Percentiles rank a stretch among this genome's conserved stretches.
These are phyloP conservation scores for Malus asiatica DNA, from an alignment of 306 rosid genomes.

Conservation along the genomic window DNA sequence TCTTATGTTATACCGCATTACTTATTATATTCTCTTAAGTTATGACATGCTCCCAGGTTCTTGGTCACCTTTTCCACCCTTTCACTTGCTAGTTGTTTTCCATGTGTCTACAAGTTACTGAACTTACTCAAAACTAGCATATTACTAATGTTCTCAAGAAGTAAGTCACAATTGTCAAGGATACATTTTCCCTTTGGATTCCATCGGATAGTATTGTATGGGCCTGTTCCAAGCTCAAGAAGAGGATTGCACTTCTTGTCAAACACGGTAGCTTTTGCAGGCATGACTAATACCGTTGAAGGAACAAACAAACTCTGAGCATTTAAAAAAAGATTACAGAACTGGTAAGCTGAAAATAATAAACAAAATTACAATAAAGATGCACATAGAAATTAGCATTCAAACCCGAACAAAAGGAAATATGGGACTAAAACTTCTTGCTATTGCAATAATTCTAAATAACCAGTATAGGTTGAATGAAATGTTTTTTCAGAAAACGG, in stretches of 20 bases:
- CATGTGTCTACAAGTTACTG: too few relatives aligned
- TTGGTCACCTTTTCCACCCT: too few relatives aligned
- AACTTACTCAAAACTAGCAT: too few relatives aligned
- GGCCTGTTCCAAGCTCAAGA: constrained; percentile 91
- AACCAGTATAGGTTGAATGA: neutral
- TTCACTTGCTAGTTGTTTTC: too few relatives aligned
- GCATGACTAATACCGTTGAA: constrained; percentile 69
- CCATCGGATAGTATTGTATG: constrained; percentile 89
- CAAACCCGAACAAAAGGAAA: neutral
- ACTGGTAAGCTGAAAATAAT: constrained; percentile 1
- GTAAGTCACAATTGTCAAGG: constrained; percentile 22
- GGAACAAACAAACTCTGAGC: constrained; percentile 34
- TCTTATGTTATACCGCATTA: neutral
- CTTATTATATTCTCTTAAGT: too few relatives aligned
- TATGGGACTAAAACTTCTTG: neutral
- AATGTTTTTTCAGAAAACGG: neutral
- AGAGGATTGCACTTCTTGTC: constrained; percentile 96
- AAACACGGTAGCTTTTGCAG: constrained; percentile 83
- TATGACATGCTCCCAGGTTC: too few relatives aligned
- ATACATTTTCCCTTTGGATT: constrained; percentile 91
- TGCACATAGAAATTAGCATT: neutral
- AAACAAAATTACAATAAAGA: neutral
- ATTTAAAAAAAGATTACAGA: neutral
- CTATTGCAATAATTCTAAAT: neutral
- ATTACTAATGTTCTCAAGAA: neutral